Conservation (phyloP, 2,329 filamentous ascomycete species). For the Calonectria honghensis region DNA sequence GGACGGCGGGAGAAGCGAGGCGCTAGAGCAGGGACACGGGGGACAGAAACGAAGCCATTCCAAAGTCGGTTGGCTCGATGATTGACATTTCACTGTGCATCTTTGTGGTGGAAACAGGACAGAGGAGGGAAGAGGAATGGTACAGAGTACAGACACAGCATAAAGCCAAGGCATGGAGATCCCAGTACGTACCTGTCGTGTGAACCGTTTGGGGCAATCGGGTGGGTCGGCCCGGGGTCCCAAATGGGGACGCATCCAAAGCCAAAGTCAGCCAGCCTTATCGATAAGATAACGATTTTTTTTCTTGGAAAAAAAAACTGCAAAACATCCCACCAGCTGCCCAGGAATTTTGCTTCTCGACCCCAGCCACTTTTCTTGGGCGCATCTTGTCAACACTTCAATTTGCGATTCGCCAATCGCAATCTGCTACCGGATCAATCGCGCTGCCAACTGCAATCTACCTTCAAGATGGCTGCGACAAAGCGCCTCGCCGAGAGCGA, state of each 20-base stretch:
- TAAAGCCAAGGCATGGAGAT: not conserved
- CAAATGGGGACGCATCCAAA: not conserved
- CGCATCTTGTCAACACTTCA: slow-evolving; percentile 33
- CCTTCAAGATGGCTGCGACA: slow-evolving; percentile 62
- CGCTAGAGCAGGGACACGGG: slow-evolving; percentile 28
- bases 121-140: not conserved
- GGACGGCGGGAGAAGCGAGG: slow-evolving; percentile 15
- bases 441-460: slow-evolving; percentile 18
- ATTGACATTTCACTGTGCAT: slow-evolving; percentile 12
- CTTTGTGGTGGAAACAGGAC: slow-evolving; percentile 10
- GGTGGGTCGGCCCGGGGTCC: slow-evolving; percentile 26
- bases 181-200: slow-evolving; percentile 5
- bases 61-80: not conserved
- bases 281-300: slow-evolving; percentile 59
- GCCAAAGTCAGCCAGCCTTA: slow-evolving; percentile 43
- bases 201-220: slow-evolving; percentile 7
- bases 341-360: slow-evolving; percentile 42
- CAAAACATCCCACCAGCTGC: slow-evolving; percentile 51
- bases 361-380: slow-evolving; percentile 44
- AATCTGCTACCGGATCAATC: not conserved
- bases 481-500: slow-evolving; percentile 64
- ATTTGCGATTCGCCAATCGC: slow-evolving; percentile 36
- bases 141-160: not conserved
- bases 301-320: slow-evolving; percentile 31
- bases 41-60: slow-evolving; percentile 26